Evolutionary conservation across 805 yeast species (phyloP).

Genomic region (Yamadazyma paraphyllophila): DNA sequence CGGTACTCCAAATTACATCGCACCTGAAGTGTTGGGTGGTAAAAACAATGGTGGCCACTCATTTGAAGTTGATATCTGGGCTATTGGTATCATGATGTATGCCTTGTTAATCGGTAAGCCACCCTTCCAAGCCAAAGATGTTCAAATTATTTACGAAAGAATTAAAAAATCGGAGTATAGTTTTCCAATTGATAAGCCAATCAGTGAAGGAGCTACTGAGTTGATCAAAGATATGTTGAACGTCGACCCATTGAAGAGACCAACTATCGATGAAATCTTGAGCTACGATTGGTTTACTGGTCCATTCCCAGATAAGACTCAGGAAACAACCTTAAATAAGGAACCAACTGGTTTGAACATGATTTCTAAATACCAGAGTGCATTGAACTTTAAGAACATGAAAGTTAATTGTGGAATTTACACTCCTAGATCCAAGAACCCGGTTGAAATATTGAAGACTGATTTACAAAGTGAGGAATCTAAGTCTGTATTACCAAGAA

Average conservation of each 20-base stretch:
- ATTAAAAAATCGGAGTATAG: conserved; percentile 77
- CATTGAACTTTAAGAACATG: conserved; percentile 62
- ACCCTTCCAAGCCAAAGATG: conserved; percentile 96
- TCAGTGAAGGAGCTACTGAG: conserved; percentile 68
- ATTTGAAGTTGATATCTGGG: conserved; percentile 96
- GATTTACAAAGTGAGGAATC: conserved; percentile 71
- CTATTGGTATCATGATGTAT: conserved; percentile 93
- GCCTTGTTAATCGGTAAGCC: conserved; percentile 93
- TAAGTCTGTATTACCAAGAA: conserved; percentile 73
- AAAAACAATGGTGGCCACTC: conserved; percentile 90
- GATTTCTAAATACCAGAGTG: conserved; percentile 59
- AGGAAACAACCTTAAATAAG: conserved; percentile 58
- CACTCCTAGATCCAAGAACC: conserved; percentile 52
- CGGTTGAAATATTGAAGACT: conserved; percentile 66
- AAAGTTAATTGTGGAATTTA: conserved; percentile 65
- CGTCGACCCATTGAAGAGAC: conserved; percentile 78
- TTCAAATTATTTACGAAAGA: conserved; percentile 86
- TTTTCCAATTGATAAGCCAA: conserved; percentile 70
- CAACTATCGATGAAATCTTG: conserved; percentile 73
- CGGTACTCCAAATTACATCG: conserved; percentile 98
- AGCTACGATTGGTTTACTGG: conserved; percentile 87
- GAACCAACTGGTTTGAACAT: conserved; percentile 57
- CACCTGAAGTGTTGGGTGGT: conserved; percentile 94
- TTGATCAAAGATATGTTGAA: conserved; percentile 73
- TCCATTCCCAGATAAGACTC: conserved; percentile 71